Evolutionary conservation across 768 basidiomycete genomes (phyloP), one percentile per base, ranked within the genome.

Genomic region (Agaricus subrufescens): DNA sequence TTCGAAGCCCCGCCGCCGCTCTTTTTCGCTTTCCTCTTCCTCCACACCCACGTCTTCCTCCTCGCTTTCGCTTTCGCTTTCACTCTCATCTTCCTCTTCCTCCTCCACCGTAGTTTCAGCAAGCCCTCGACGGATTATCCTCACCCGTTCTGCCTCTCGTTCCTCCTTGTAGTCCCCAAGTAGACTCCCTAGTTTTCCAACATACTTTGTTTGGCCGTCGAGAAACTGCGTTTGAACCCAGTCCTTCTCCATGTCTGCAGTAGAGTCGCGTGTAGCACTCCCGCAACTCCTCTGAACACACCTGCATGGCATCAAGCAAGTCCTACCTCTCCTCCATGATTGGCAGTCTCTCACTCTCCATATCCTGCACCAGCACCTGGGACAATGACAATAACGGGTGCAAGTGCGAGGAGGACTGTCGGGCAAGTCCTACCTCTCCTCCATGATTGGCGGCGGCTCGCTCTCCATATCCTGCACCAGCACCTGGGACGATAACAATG

Each of bases 161-260:
- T 90, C 90, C 62, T 89, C 90, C 62, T 91, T 89, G 63, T 89
- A 91, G 4, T 76, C 82, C 3, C 80, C 83, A 8, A 94, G 70
- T 8, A 94, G 71, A 4, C 65, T 66, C 1, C 83, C 90, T 15
- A 91, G 68, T 60, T 87, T 89, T 38, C 89, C 89, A 10, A 92
- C 79, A 58, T 85, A 80, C 60, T 81, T 80, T 31, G 65, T 69
- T 2, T 71, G 71, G 1, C 84, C 87, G 30, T 72, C 69, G 54
- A 92, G 63, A 66, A 93, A 91, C 19, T 76, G 72, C 15, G 67
- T 75, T 51, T 82, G 73, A 4, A 73, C 89, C 91, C 91, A 94
- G 38, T 73, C 73, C 60, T 73, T 78, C 68, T 94, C 91, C 19
- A 19, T 19, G 19, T 19, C 19, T 19, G 19, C 19, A 19, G 19